These are phyloP conservation scores for Neurospora terricola DNA, from an alignment of 495 filamentous ascomycete species.

Conservation along the genomic window DNA sequence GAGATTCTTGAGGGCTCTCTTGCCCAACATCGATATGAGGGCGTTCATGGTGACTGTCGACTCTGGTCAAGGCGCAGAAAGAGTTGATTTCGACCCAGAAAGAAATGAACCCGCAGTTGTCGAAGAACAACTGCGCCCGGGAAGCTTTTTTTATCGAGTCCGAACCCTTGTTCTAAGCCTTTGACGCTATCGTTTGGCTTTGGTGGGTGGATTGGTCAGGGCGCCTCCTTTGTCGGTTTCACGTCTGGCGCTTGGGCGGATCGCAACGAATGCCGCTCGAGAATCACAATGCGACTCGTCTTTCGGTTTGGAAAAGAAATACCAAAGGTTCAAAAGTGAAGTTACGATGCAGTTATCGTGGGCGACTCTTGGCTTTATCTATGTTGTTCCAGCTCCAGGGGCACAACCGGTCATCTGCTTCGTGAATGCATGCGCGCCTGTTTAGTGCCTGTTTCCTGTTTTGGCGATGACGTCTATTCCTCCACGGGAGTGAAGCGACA, in stretches of 20 bases:
- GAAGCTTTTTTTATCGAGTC: conserved; percentile 1
- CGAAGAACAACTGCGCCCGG: neutral
- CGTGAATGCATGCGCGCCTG: neutral
- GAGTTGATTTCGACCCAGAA: neutral
- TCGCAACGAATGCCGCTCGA: neutral
- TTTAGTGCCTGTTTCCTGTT: conserved; percentile 2
- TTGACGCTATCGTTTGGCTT: conserved; percentile 5
- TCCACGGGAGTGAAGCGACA: neutral
- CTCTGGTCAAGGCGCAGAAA: neutral
- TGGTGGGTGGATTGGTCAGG: conserved; percentile 8
- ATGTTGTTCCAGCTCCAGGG: neutral
- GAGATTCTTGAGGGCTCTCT: conserved; percentile 57
- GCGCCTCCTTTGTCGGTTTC: conserved; percentile 13
- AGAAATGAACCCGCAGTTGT: neutral
- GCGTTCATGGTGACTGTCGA: conserved; percentile 11
- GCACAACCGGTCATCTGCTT: neutral
- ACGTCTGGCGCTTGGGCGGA: conserved; percentile 7
- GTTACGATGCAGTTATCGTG: neutral
- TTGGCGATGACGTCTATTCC: conserved; percentile 2
- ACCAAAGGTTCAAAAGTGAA: neutral
- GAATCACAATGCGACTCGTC: neutral
- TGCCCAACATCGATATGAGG: conserved; percentile 44
- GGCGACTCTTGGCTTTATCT: conserved; percentile 1
- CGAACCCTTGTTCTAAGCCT: conserved; percentile 2
- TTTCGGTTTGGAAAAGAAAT: neutral